These are phyloP conservation scores for Triadica sebifera DNA, from an alignment of 345 rosid genomes.

Conservation along the genomic window DNA sequence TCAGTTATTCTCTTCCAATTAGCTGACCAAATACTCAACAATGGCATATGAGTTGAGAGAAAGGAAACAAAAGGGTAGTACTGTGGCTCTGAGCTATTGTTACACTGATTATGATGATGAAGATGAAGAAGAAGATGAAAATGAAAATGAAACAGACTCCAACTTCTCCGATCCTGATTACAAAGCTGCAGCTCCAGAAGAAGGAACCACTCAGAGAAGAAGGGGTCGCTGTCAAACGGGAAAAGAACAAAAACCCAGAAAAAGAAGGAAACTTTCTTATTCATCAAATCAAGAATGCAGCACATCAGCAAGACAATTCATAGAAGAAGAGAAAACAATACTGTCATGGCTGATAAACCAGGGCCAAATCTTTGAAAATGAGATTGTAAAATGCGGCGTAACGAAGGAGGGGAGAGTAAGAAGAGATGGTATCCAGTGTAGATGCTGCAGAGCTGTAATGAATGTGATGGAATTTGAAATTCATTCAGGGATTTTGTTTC, in stretches of 20 bases:
- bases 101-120: neutral
- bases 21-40: neutral
- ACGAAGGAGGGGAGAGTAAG: constrained; percentile 4
- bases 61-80: neutral
- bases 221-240: no score
- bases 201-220: neutral
- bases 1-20: neutral
- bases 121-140: neutral
- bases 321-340: constrained; percentile 9
- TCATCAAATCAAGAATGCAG: neutral
- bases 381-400: neutral
- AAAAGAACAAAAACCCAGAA: neutral
- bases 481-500: constrained; percentile 10
- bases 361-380: neutral
- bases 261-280: neutral
- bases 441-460: constrained; percentile 17
- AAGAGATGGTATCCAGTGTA: constrained; percentile 20
- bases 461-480: constrained; percentile 20
- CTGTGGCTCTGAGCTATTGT: neutral
- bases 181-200: neutral
- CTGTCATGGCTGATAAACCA: constrained; percentile 26
- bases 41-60: constrained; percentile 13
- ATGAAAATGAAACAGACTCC: neutral
- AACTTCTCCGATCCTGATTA: constrained; percentile 13
- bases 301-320: neutral